Base-by-base conservation (phyloP, 2,329 filamentous ascomycete genomes). In the Byssochlamys sp. region DNA sequence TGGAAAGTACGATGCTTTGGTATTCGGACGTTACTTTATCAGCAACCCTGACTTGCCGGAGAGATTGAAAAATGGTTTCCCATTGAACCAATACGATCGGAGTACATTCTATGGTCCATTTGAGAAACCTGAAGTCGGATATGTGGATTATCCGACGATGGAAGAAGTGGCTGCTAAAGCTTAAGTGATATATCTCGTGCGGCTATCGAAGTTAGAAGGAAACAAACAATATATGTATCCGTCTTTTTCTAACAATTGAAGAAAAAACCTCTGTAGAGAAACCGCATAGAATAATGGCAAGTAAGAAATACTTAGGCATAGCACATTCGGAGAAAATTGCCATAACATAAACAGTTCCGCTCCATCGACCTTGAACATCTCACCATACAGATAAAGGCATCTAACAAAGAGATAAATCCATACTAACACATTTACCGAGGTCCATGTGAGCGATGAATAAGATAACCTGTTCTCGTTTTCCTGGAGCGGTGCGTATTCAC, bases 21-120 rank as follows among this genome's bases (percentile, higher is more conserved):
- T 78, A 2, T 80, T 76, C 55, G 79, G 78, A 0, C 69, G 78
- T 1, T 74, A 75, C 50, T 81, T 80, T 56, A 74, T 77, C 4
- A 78, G 75, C 52, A 80, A 79, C 56, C 79, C 78, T 0, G 79
- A 81, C 61, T 61, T 81, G 55, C 71, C 79, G 2, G 66, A 77
- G 59, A 64, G 78, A 54, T 60, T 81, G 55, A 71, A 72, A 55
- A 70, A 74, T 12, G 74, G 73, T 0, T 63, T 69, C 29, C 69
- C 74, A 0, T 63, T 80, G 31, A 68, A 71, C 0, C 58, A 62
- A 7, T 80, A 80, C 57, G 76, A 80, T 50, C 67, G 78, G 14
- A 67, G 66, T 49, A 69, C 73, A 0, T 80, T 80, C 58, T 80
- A 79, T 62, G 71, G 71, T 6, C 70, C 69, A 0, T 72, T 72